Percentiles rank a stretch among this genome's conserved stretches.
Conservation (phyloP, 1,284 basidiomycete genomes). For the Cronartium ribicola region DNA sequence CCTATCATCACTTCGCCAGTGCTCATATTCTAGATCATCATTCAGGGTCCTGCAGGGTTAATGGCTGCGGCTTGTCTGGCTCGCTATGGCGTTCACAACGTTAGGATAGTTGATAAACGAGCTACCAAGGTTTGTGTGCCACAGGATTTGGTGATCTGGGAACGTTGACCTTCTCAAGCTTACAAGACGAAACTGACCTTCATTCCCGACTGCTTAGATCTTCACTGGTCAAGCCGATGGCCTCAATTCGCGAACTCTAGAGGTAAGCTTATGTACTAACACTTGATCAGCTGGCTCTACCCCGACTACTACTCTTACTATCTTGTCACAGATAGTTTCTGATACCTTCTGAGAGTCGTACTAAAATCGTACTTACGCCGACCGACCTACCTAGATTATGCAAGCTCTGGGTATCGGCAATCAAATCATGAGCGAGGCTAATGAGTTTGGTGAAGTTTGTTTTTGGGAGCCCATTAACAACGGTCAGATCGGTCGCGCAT, state of each 20-base stretch:
- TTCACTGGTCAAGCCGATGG: constrained; percentile 43
- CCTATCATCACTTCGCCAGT: background rate
- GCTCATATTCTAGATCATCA: background rate
- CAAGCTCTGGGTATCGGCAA: constrained; percentile 34
- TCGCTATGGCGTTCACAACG: constrained; percentile 4
- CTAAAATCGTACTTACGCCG: background rate
- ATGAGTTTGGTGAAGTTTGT: constrained; percentile 30
- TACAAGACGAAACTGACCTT: background rate
- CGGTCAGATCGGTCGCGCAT: constrained; percentile 12
- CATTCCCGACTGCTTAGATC: background rate
- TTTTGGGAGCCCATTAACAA: constrained; percentile 34
- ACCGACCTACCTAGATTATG: constrained; percentile 9
- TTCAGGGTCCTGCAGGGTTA: background rate
- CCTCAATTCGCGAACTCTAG: constrained; percentile 35
- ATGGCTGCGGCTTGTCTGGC: constrained; percentile 9
- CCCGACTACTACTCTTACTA: background rate
- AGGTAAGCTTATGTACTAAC: constrained; percentile 6
- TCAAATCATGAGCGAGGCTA: constrained; percentile 23
- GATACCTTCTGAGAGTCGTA: background rate
- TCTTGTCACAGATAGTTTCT: background rate
- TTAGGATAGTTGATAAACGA: constrained; percentile 7
- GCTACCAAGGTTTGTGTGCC: background rate
- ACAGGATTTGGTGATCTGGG: too few species aligned
- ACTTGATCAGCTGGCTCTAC: background rate
- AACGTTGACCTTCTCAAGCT: background rate